Base-by-base conservation (phyloP, 1,284 basidiomycete species). In the Rhodotorula sp. region DNA sequence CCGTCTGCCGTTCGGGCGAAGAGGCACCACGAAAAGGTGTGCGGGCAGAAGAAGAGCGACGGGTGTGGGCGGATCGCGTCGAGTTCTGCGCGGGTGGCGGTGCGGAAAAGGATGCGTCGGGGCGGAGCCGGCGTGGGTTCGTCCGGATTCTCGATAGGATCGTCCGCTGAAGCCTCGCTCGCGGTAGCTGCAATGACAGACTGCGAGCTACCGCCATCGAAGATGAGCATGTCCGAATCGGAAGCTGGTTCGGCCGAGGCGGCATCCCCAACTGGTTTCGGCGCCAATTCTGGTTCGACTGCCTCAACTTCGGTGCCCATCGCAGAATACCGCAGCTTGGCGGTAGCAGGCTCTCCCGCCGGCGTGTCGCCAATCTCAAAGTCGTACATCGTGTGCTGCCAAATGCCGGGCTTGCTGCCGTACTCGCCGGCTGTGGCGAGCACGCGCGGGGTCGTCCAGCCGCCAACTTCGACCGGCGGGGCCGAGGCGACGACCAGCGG, bases 1-100 rank as follows among this genome's bases (percentile, higher is more conserved):
- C n/a, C 15, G 45, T 37, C 51, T 1, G 37, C 22, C 8, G 64
- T 17, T 0, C 51, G 60, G 4, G 56, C 54, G 29, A 68, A 66
- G 48, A 75, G 64, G 10, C 37, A 57, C 73, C 73, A 75, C 22
- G 66, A 60, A 33, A 66, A 60, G 22, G 68, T 70, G 12, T 14
- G 0, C 37, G 42, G 62, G 46, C 66, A 70, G 70, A 68, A 75
- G 64, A 59, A 72, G 55, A 71, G 62, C 49, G 64, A 24, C 2
- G 63, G 70, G 56, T 75, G 70, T 7, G 73, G 73, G 20, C 70
- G 68, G 6, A 30, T 33, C 17, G n/a, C 7, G 2, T n/a, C 30
- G 54, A 75, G 70, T 30, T 75, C 73, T 15, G 10, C 33, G 37
- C n/a, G 29, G 10, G 60, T 53, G 54, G 66, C 42, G 44, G 73